These are phyloP conservation scores for Globisporangium cederbergense DNA, from an alignment of 352 stramenopile genomes.

Conservation along the genomic window DNA sequence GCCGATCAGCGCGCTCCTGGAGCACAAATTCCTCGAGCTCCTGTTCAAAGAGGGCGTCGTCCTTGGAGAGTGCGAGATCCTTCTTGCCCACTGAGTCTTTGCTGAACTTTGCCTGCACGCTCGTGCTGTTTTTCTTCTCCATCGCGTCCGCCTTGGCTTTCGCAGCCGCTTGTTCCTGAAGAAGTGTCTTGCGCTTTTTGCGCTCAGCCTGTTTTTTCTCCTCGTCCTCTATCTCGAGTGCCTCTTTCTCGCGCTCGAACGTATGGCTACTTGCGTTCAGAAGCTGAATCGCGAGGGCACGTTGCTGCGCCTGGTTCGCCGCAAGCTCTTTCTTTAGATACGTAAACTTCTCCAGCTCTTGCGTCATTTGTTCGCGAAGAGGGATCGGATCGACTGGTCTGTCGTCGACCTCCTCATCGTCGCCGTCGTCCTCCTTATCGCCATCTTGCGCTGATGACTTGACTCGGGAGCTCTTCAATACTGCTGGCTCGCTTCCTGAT, in stretches of 20 bases:
- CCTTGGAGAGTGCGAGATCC: slow-evolving; percentile 42
- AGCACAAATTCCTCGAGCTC: slow-evolving; percentile 49
- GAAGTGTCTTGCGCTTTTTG: slow-evolving; percentile 36
- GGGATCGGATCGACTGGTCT: slow-evolving; percentile 39
- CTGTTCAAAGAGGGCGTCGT: slow-evolving; percentile 51
- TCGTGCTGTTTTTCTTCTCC: slow-evolving; percentile 28
- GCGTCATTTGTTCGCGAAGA: slow-evolving; percentile 40
- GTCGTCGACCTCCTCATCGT: slow-evolving; percentile 19
- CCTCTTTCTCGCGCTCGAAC: slow-evolving; percentile 55
- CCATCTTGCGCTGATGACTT: neutral
- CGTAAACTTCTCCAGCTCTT: slow-evolving; percentile 26
- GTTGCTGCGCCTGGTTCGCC: slow-evolving; percentile 32
- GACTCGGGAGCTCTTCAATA: neutral
- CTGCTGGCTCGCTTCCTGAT: neutral
- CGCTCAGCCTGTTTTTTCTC: slow-evolving; percentile 43
- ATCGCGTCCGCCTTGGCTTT: slow-evolving; percentile 45
- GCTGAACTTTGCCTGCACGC: slow-evolving; percentile 32
- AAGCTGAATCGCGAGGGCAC: slow-evolving; percentile 55
- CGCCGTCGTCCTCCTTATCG: slow-evolving; percentile 10
- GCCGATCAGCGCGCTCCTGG: slow-evolving; percentile 36
- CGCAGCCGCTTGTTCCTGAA: slow-evolving; percentile 42
- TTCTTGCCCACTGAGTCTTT: slow-evolving; percentile 59
- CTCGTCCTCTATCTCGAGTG: slow-evolving; percentile 43
- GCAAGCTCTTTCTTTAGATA: slow-evolving; percentile 34
- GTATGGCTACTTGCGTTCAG: slow-evolving; percentile 51